Evolutionary conservation across 2,329 filamentous ascomycete species (phyloP), one percentile per base, ranked within the genome.

Genomic region (Penicillium decumbens): DNA sequence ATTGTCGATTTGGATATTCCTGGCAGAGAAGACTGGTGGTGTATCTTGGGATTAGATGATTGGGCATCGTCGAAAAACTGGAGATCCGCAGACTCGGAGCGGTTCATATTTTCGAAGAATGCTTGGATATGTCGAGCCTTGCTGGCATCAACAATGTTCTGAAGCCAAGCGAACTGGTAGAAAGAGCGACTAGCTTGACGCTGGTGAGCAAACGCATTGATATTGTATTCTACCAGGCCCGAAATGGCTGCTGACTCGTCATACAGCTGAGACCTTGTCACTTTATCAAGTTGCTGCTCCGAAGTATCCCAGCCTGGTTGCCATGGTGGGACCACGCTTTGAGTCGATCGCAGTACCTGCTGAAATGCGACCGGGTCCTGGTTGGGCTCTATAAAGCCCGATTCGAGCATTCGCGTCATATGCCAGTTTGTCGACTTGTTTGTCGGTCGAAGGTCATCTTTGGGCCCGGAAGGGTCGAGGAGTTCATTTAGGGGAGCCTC

Each of bases 401-500:
- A 75, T 49, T 82, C 77, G 6, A 78, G 39, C 23, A 81, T 64
- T 27, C 80, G 77, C n/a, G 75, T 65, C 29, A 79, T 56, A 35
- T 73, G 63, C 57, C 67, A 70, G 33, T 70, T 70, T 18, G 65
- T 56, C 30, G 61, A 58, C 48, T 60, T 66, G 6, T 59, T 59
- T 7, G 66, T 66, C 27, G 65, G 62, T 4, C 56, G 48, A 13
- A 69, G 57, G 23, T 58, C 52, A 40, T 64, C 61, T 7, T 60
- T 49, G 13, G 56, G 28, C 4, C 18, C 41, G 2, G 45, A 32
- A 27, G 48, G 49, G 8, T 56, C 54, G 23, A 66, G 58, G 7
- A 60, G 30, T 9, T 48, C 48, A 12, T 56, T 62, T 33, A 69
- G 49, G 33, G 55, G 52, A 13, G 51, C 53, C 7, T 58, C 38